Evolutionary conservation across 352 stramenopile species (phyloP).

Genomic region (Pythium aquatile): DNA sequence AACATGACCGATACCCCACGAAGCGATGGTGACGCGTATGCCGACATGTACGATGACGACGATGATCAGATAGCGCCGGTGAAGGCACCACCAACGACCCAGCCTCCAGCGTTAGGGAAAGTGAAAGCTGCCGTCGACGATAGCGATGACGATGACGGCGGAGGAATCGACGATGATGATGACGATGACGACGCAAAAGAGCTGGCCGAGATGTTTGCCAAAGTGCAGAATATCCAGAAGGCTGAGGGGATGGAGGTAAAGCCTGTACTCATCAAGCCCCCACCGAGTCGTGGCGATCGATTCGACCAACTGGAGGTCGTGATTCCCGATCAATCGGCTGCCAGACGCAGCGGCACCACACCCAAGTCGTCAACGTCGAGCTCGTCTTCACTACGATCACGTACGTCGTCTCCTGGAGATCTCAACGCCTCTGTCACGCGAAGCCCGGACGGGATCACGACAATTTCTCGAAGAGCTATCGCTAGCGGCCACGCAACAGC

Average conservation of each 20-base stretch:
- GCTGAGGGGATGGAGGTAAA: slow-evolving; percentile 32
- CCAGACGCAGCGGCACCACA: slow-evolving; percentile 15
- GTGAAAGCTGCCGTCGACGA: background rate
- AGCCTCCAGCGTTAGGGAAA: background rate
- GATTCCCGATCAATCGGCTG: slow-evolving; percentile 12
- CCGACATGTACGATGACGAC: slow-evolving; percentile 31
- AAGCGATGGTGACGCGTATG: slow-evolving; percentile 2
- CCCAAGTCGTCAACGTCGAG: slow-evolving; percentile 1
- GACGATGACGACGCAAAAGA: slow-evolving; percentile 54
- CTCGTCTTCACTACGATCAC: slow-evolving; percentile 10
- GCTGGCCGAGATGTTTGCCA: slow-evolving; percentile 71
- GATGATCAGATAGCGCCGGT: slow-evolving; percentile 27
- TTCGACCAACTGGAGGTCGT: slow-evolving; percentile 15
- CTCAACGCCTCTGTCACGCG: slow-evolving; percentile 7
- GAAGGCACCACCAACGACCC: background rate
- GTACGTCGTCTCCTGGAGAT: slow-evolving; percentile 10
- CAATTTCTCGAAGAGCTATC: slow-evolving; percentile 40
- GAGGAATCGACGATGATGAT: slow-evolving; percentile 27
- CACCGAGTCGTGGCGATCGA: slow-evolving; percentile 14
- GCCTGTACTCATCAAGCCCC: slow-evolving; percentile 8
- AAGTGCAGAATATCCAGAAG: slow-evolving; percentile 66
- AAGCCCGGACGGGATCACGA: slow-evolving; percentile 64
- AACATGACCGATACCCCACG: slow-evolving; percentile 9
- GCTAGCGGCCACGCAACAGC: slow-evolving; percentile 3
- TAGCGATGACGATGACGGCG: background rate